Percentiles rank a stretch among this genome's conserved stretches.
Evolutionary conservation across 331 rosid genomes (phyloP).

Genomic region (Arachis monticola): DNA sequence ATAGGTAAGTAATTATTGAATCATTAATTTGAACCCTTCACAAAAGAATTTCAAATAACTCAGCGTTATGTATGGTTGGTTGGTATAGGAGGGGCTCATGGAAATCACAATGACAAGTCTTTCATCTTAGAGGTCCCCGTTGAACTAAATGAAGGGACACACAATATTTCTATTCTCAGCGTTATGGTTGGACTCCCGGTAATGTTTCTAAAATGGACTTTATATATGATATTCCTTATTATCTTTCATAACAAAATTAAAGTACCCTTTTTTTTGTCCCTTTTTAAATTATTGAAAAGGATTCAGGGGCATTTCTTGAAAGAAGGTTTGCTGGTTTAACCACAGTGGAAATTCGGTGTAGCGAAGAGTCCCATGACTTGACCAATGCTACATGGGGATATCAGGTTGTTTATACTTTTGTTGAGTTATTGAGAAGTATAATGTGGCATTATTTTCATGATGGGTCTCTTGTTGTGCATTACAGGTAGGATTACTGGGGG

Average conservation of each 20-base stretch:
- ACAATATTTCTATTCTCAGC: slow-evolving; percentile 58
- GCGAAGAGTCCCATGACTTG: slow-evolving; percentile 43
- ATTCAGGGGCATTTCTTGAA: slow-evolving; percentile 74
- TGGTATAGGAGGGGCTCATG: slow-evolving; percentile 59
- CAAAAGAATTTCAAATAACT: too few species aligned
- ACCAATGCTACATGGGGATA: slow-evolving; percentile 63
- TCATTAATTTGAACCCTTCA: neutral
- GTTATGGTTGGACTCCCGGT: slow-evolving; percentile 79
- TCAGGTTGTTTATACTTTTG: slow-evolving; percentile 48
- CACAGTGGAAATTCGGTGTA: slow-evolving; percentile 53
- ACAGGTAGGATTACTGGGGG: slow-evolving; percentile 66
- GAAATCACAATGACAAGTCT: slow-evolving; percentile 47
- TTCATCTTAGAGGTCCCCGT: slow-evolving; percentile 45
- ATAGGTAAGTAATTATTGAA: slow-evolving; percentile 47
- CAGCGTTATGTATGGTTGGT: neutral
- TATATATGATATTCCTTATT: neutral
- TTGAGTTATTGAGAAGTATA: neutral
- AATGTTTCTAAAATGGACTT: slow-evolving; percentile 3
- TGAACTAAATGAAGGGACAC: slow-evolving; percentile 48
- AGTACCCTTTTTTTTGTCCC: neutral
- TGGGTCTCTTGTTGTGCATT: slow-evolving; percentile 44
- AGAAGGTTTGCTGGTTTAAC: slow-evolving; percentile 58
- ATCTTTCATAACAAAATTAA: neutral
- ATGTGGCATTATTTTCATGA: neutral
- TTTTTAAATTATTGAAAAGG: slow-evolving; percentile 39